Conservation (phyloP, 768 basidiomycete species). For the Hygrophoropsis aurantiaca region DNA sequence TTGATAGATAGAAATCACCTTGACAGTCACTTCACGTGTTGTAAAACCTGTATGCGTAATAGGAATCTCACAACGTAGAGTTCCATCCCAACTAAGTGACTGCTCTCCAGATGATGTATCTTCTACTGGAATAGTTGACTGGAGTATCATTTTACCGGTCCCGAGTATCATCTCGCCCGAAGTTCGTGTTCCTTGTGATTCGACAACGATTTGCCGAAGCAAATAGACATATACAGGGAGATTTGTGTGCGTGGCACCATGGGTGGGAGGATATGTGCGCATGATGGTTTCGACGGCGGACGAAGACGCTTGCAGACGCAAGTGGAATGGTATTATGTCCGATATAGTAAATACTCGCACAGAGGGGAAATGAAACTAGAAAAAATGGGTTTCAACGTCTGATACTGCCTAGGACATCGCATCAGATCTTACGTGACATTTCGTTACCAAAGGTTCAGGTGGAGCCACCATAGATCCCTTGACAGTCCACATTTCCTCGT, state of each 20-base stretch:
- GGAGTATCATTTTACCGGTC: slow-evolving; percentile 44
- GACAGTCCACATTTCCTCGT: slow-evolving; percentile 31
- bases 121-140: slow-evolving; percentile 34
- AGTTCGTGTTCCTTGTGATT: slow-evolving; percentile 20
- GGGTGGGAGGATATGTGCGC: slow-evolving; percentile 5
- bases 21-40: slow-evolving; percentile 47
- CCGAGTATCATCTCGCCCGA: slow-evolving; percentile 38
- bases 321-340: slow-evolving; percentile 64
- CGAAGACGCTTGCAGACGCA: slow-evolving; percentile 54
- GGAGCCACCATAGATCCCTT: slow-evolving; percentile 6
- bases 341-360: slow-evolving; percentile 55
- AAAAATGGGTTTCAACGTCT: not conserved
- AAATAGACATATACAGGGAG: slow-evolving; percentile 50
- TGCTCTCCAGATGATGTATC: slow-evolving; percentile 22
- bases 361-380: slow-evolving; percentile 62
- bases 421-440: slow-evolving; percentile 27
- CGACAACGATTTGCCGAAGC: slow-evolving; percentile 51
- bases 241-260: slow-evolving; percentile 9
- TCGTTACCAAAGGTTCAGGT: slow-evolving; percentile 14
- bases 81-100: slow-evolving; percentile 64
- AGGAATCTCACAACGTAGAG: slow-evolving; percentile 40
- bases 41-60: slow-evolving; percentile 49
- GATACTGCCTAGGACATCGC: not conserved
- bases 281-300: slow-evolving; percentile 29
- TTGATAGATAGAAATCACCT: slow-evolving; percentile 34